Evolutionary conservation across 345 rosid species (phyloP).

Genomic region (Carallia brachiata): DNA sequence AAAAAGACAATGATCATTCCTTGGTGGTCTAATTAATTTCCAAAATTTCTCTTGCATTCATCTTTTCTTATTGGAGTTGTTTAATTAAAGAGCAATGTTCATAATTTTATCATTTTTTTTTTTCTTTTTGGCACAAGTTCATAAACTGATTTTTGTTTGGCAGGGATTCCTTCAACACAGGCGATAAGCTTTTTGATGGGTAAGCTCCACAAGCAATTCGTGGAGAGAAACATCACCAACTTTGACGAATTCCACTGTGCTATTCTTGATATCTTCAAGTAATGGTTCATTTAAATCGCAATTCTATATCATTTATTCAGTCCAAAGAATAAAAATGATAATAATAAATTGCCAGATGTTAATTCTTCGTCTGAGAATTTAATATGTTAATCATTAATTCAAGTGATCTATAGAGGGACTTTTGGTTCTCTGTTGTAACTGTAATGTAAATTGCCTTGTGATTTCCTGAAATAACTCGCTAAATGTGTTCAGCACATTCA

Average conservation of each 20-base stretch:
- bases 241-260: conserved; percentile 70
- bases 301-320: background rate
- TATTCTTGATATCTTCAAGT: conserved; percentile 77
- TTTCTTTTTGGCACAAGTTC: too few relatives aligned
- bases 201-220: conserved; percentile 58
- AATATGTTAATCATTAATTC: too few relatives aligned
- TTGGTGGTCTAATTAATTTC: background rate
- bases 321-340: background rate
- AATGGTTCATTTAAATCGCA: conserved; percentile 11
- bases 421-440: background rate
- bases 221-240: conserved; percentile 42
- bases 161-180: conserved; percentile 57
- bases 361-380: too few relatives aligned
- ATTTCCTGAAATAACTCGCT: background rate
- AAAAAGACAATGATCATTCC: background rate
- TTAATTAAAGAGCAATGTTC: background rate
- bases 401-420: background rate
- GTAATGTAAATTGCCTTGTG: background rate
- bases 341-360: background rate
- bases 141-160: conserved; percentile 1
- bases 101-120: too few relatives aligned
- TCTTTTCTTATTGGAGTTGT: background rate
- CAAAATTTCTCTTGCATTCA: background rate
- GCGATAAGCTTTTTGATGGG: conserved; percentile 59
- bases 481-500: conserved; percentile 51